Conservation (phyloP, 192 early-diverging fungal genomes). For the Coemansia biformis region DNA sequence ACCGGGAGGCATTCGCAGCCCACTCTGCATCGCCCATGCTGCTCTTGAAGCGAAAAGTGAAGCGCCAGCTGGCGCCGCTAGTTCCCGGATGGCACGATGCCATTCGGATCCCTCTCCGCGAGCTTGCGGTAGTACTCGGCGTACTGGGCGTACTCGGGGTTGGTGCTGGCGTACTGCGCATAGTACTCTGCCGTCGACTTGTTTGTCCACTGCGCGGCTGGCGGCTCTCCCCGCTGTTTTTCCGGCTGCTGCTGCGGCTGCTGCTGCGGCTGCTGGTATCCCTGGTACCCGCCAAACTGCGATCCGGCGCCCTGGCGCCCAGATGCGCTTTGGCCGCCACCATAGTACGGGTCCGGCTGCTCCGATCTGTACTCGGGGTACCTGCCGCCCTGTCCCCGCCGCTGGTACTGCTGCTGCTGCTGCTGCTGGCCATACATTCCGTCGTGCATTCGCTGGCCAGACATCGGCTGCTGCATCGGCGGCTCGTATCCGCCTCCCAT, state of each 20-base stretch:
- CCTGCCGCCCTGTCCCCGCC: constrained; percentile 2
- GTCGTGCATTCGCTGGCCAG: background rate
- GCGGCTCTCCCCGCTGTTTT: constrained; percentile 15
- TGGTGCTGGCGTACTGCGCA: constrained; percentile 37
- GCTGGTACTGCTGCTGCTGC: constrained; percentile 6
- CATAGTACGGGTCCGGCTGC: constrained; percentile 7
- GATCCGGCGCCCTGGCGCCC: constrained; percentile 6
- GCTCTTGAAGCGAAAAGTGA: no score
- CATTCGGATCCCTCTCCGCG: constrained; percentile 46
- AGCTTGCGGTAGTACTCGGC: constrained; percentile 48
- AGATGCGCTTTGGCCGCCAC: background rate
- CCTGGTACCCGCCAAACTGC: constrained; percentile 19
- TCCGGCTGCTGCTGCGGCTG: constrained; percentile 28
- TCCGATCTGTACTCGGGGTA: constrained; percentile 13
- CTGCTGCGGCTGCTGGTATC: constrained; percentile 17
- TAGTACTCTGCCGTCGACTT: constrained; percentile 48
- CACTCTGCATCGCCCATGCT: no score
- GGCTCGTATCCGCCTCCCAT: constrained; percentile 23
- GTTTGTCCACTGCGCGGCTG: constrained; percentile 44
- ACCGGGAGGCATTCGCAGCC: no score
- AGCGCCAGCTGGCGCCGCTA: background rate
- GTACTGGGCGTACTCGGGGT: constrained; percentile 49
- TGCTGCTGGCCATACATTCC: constrained; percentile 1
- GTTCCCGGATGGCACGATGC: constrained; percentile 40
- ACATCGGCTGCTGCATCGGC: background rate